phyloP scores from a whole-genome alignment of 768 basidiomycete genomes.

The Pisolithus microcarpus region DNA sequence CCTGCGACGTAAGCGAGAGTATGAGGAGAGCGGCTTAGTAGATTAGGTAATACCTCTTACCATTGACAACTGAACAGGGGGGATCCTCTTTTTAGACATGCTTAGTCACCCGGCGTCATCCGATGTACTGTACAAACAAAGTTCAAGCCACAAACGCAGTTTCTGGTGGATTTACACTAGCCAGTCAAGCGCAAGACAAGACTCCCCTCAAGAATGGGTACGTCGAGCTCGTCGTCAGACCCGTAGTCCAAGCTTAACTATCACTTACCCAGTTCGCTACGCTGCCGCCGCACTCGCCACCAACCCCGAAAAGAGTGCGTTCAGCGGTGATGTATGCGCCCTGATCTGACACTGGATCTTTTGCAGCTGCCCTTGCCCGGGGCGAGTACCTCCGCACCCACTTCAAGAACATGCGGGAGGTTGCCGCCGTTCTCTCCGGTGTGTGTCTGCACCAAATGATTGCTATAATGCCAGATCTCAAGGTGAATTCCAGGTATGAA shows the following conservation, averaged over 20 bases:
- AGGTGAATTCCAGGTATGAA: conserved; percentile 61
- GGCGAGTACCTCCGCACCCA: conserved; percentile 98
- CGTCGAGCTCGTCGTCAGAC: conserved; percentile 27
- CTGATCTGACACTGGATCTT: conserved; percentile 4
- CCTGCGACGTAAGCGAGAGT: too few species aligned
- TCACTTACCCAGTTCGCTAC: conserved; percentile 69
- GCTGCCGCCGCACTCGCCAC: conserved; percentile 78
- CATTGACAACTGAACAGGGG: background rate
- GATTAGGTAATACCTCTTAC: background rate
- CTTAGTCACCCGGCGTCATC: conserved; percentile 11
- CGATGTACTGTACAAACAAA: conserved; percentile 25
- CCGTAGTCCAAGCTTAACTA: conserved; percentile 13
- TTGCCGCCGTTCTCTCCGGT: conserved; percentile 91
- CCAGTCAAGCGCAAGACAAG: conserved; percentile 27
- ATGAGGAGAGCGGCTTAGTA: too few species aligned
- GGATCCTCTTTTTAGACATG: background rate
- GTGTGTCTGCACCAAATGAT: conserved; percentile 9
- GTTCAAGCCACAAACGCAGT: conserved; percentile 25
- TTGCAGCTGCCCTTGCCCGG: conserved; percentile 78
- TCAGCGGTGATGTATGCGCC: background rate
- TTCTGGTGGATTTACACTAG: conserved; percentile 51
- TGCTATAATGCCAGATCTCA: conserved; percentile 1
- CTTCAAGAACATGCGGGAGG: conserved; percentile 99
- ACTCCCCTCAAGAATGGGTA: conserved; percentile 57
- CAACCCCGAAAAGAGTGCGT: conserved; percentile 94